phyloP scores from a whole-genome alignment of 805 yeast species.

The Metschnikowia henanensis region DNA sequence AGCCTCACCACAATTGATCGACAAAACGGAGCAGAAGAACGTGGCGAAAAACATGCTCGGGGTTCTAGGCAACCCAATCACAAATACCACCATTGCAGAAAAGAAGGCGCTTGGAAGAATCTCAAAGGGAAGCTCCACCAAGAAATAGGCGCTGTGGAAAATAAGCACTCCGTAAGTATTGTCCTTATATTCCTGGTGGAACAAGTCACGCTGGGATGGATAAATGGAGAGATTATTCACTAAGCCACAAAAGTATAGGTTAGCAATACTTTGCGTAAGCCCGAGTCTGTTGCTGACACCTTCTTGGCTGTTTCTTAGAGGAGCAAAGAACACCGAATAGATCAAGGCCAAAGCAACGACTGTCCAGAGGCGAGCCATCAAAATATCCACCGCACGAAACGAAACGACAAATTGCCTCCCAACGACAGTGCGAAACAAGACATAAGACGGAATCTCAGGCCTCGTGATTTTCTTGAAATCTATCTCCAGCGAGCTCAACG shows the following conservation, averaged over 20 bases:
- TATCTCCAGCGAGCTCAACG: conserved; percentile 18
- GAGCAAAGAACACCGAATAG: conserved; percentile 61
- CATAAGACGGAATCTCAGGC: conserved; percentile 21
- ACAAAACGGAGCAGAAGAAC: conserved; percentile 51
- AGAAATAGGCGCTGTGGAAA: conserved; percentile 58
- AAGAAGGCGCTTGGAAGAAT: conserved; percentile 57
- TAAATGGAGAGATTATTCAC: conserved; percentile 74
- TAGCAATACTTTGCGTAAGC: conserved; percentile 68
- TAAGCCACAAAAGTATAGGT: conserved; percentile 77
- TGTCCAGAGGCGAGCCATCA: conserved; percentile 66
- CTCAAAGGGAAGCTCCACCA: conserved; percentile 71
- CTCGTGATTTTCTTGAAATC: conserved; percentile 35
- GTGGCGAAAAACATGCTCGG: conserved; percentile 66
- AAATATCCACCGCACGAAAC: conserved; percentile 47
- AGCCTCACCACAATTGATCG: conserved; percentile 78
- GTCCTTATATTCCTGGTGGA: conserved; percentile 78
- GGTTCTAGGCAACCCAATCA: conserved; percentile 70
- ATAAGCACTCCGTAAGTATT: conserved; percentile 65
- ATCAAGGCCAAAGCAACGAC: conserved; percentile 62
- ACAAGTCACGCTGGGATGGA: conserved; percentile 70
- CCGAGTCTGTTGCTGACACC: conserved; percentile 74
- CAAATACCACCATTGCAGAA: conserved; percentile 63
- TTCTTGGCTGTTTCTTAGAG: conserved; percentile 34
- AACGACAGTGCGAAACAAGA: conserved; percentile 31
- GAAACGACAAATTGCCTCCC: conserved; percentile 36